These are phyloP conservation scores for Lonicera japonica DNA, from an alignment of 129 eudicot genomes.

Conservation along the genomic window DNA sequence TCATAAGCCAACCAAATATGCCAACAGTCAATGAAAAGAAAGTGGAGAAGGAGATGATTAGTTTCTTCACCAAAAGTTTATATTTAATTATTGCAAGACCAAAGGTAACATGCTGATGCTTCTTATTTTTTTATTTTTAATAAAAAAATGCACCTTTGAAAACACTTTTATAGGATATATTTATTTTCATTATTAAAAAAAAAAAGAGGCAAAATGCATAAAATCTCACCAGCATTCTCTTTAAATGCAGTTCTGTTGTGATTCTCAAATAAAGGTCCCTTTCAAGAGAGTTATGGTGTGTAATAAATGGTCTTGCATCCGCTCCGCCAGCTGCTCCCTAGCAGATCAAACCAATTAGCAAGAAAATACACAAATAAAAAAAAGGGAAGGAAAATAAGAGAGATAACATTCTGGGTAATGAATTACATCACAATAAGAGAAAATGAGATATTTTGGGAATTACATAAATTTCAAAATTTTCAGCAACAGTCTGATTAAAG, in stretches of 20 bases:
- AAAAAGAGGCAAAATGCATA: too few species aligned
- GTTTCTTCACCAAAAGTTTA: not conserved
- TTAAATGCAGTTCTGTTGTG: constrained; percentile 94
- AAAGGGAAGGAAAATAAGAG: constrained; percentile 8
- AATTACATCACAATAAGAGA: not conserved
- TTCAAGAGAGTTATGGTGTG: constrained; percentile 96
- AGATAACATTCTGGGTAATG: not conserved
- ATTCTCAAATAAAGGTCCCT: constrained; percentile 94
- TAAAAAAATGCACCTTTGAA: not conserved
- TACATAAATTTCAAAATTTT: too few species aligned
- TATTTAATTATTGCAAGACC: not conserved
- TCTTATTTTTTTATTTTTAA: not conserved
- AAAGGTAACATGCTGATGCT: not conserved
- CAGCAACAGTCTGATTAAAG: too few species aligned
- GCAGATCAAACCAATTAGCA: constrained; percentile 16
- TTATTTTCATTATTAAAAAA: constrained; percentile 10
- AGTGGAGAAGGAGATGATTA: too few species aligned
- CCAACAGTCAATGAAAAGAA: too few species aligned
- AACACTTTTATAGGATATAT: not conserved
- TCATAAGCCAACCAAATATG: too few species aligned
- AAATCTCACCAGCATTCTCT: constrained; percentile 85
- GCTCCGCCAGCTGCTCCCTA: constrained; percentile 99
- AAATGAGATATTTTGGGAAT: not conserved
- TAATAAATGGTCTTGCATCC: constrained; percentile 96
- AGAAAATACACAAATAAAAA: not conserved